Conservation (phyloP, 2,329 filamentous ascomycete species). For the Diaporthe sp. region DNA sequence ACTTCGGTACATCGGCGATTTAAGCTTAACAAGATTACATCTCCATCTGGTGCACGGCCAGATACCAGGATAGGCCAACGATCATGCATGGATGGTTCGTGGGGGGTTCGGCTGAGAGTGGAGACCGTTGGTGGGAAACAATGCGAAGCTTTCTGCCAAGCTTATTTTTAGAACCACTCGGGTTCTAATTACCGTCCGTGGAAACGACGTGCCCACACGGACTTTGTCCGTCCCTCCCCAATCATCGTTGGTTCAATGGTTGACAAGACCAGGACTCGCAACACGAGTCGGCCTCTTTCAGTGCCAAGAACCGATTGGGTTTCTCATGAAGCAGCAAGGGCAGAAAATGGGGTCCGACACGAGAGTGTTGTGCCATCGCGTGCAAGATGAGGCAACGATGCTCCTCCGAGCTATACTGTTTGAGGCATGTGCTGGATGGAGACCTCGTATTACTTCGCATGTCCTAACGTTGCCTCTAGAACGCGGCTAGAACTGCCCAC, state of each 20-base stretch:
- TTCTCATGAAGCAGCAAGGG: not conserved
- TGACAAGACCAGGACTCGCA: not conserved
- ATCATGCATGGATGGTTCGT: not conserved
- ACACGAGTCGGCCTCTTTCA: not conserved
- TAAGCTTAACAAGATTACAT: not conserved
- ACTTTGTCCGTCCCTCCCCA: not conserved
- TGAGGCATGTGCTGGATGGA: not conserved
- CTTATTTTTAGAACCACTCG: constrained; percentile 4
- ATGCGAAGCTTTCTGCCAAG: not conserved
- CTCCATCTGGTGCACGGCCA: not conserved
- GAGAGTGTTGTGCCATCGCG: not conserved
- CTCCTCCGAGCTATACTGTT: not conserved
- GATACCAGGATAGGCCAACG: not conserved
- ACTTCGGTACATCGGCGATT: not conserved
- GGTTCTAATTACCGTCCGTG: not conserved
- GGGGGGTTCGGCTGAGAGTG: not conserved
- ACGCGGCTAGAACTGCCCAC: not conserved
- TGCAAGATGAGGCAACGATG: not conserved
- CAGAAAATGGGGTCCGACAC: not conserved
- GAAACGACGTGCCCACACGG: not conserved
- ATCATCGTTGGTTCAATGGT: not conserved
- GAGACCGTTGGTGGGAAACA: not conserved
- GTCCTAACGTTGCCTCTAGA: not conserved
- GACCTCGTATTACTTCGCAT: not conserved
- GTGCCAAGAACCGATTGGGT: fast-evolving